Percentiles rank a stretch among this genome's conserved stretches.
Evolutionary conservation across 768 basidiomycete species (phyloP).

Genomic region (Termitomyces eurrhizus): DNA sequence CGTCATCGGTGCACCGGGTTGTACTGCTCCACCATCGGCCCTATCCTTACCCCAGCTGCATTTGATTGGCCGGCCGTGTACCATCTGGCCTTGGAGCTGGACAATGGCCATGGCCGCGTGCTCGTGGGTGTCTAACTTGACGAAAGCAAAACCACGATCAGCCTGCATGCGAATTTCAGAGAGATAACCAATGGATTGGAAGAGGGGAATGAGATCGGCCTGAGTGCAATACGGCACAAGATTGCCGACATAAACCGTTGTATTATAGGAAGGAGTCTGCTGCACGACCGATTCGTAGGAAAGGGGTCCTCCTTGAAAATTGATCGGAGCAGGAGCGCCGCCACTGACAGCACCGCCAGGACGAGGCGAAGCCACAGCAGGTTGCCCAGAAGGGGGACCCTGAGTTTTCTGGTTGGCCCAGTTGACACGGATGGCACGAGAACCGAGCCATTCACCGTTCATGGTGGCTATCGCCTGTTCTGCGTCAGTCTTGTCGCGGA

Average conservation of each 20-base stretch:
- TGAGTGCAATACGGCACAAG: conserved; percentile 96
- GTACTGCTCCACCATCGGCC: conserved; percentile 62
- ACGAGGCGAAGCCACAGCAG: conserved; percentile 33
- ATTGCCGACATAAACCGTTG: conserved; percentile 98
- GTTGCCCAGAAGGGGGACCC: conserved; percentile 37
- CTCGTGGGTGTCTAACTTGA: conserved; percentile 98
- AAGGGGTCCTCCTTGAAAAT: conserved; percentile 85
- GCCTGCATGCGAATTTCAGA: conserved; percentile 99
- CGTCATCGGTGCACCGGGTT: conserved; percentile 48
- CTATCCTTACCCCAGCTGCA: conserved; percentile 99
- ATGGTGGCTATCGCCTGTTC: conserved; percentile 99
- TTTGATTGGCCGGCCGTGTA: conserved; percentile 96
- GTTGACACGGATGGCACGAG: conserved; percentile 97
- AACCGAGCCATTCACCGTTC: conserved; percentile 99
- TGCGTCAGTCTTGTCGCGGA: conserved; percentile 98
- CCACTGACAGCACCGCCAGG: conserved; percentile 43
- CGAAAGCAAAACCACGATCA: conserved; percentile 97
- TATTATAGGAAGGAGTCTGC: conserved; percentile 92
- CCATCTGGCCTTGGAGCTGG: conserved; percentile 94
- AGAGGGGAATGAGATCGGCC: conserved; percentile 94
- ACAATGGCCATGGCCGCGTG: conserved; percentile 98
- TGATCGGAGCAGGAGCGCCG: conserved; percentile 81
- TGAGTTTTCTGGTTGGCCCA: conserved; percentile 99
- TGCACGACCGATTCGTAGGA: conserved; percentile 91
- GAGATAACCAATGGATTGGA: conserved; percentile 98